These are phyloP conservation scores for Xerocomellus dryophilus DNA, from an alignment of 768 basidiomycete species.

Conservation along the genomic window DNA sequence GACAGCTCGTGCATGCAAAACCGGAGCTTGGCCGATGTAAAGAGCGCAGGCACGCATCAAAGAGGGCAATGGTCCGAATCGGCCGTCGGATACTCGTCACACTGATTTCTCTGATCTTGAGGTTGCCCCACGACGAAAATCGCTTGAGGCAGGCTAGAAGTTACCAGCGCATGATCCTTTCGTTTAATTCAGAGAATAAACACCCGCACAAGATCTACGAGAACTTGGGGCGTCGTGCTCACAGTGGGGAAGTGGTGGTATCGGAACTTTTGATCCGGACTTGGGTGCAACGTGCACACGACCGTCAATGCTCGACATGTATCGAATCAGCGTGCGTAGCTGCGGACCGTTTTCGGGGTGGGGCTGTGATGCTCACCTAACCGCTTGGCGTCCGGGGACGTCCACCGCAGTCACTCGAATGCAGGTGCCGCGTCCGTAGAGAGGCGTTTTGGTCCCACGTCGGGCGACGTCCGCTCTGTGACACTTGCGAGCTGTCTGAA, in stretches of 20 bases:
- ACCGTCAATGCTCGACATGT: background rate
- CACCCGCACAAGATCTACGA: background rate
- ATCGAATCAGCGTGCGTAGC: background rate
- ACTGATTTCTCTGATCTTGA: slow-evolving; percentile 41
- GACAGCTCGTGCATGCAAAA: slow-evolving; percentile 40
- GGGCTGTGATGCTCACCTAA: slow-evolving; percentile 33
- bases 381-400: slow-evolving; percentile 28
- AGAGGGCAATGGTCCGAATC: slow-evolving; percentile 20
- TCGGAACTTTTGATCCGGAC: too few relatives aligned
- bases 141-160: slow-evolving; percentile 27
- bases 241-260: slow-evolving; percentile 62
- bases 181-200: too few relatives aligned
- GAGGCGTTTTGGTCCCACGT: slow-evolving; percentile 29
- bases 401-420: slow-evolving; percentile 30
- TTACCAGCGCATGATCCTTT: too few relatives aligned
- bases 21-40: slow-evolving; percentile 49
- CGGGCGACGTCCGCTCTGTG: background rate
- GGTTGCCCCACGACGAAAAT: slow-evolving; percentile 29
- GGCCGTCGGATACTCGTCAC: too few relatives aligned
- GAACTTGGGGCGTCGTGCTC: slow-evolving; percentile 21
- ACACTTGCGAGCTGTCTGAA: slow-evolving; percentile 1
- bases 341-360: background rate
- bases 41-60: slow-evolving; percentile 37
- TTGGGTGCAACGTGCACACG: slow-evolving; percentile 16
- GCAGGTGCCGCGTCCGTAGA: slow-evolving; percentile 41